These are phyloP conservation scores for Lachnum nothofagi DNA, from an alignment of 2,329 filamentous ascomycete species.

Conservation along the genomic window DNA sequence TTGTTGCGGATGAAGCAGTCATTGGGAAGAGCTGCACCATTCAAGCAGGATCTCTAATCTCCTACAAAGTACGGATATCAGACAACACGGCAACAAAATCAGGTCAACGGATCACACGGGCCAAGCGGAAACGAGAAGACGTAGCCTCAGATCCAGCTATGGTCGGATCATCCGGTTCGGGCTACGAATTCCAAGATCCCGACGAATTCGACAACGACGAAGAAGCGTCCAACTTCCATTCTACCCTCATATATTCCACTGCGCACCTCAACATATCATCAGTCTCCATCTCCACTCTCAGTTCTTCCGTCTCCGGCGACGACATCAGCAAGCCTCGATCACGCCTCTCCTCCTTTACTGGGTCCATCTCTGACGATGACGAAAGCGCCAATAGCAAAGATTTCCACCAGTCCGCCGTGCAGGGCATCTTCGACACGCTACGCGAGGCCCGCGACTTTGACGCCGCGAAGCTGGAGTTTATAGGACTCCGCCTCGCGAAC, in stretches of 20 bases:
- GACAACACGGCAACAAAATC: slow-evolving; percentile 48
- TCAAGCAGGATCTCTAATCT: slow-evolving; percentile 69
- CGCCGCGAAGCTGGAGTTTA: slow-evolving; percentile 78
- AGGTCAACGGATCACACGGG: slow-evolving; percentile 38
- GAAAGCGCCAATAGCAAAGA: slow-evolving; percentile 46
- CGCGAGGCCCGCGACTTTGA: slow-evolving; percentile 77
- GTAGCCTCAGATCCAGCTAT: slow-evolving; percentile 44
- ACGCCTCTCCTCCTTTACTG: slow-evolving; percentile 66
- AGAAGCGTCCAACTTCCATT: slow-evolving; percentile 51
- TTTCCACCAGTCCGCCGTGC: slow-evolving; percentile 84
- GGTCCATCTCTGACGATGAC: slow-evolving; percentile 62
- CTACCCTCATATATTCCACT: slow-evolving; percentile 34
- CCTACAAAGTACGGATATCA: slow-evolving; percentile 68
- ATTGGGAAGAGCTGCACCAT: slow-evolving; percentile 69
- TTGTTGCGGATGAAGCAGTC: slow-evolving; percentile 68
- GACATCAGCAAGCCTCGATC: slow-evolving; percentile 41
- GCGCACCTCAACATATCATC: slow-evolving; percentile 37
- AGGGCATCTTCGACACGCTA: slow-evolving; percentile 80
- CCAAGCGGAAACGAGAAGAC: slow-evolving; percentile 37
- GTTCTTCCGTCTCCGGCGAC: slow-evolving; percentile 47
- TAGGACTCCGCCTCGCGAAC: slow-evolving; percentile 82
- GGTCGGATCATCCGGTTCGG: slow-evolving; percentile 55
- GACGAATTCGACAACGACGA: slow-evolving; percentile 55
- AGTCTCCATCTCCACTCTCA: slow-evolving; percentile 60
- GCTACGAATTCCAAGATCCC: slow-evolving; percentile 61